Evolutionary conservation across 2,329 filamentous ascomycete genomes (phyloP).

Genomic region (Diaporthe citriasiana): DNA sequence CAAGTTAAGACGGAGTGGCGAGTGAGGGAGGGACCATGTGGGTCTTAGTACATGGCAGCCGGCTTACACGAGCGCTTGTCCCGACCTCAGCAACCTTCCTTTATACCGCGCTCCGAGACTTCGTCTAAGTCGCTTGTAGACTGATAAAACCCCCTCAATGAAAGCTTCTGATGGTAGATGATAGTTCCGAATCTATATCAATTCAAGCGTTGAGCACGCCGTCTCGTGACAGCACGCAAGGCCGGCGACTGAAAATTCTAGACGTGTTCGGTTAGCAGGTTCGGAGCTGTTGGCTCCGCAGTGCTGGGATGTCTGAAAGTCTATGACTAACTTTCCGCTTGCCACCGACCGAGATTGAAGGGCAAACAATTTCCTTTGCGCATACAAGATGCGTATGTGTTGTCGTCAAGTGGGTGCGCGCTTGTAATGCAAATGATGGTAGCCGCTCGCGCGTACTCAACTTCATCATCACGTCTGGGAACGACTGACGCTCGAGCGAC

Average conservation of each 20-base stretch:
- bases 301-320: slow-evolving; percentile 16
- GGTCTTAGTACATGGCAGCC: not conserved
- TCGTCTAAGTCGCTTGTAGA: not conserved
- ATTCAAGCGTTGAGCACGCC: not conserved
- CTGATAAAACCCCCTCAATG: not conserved
- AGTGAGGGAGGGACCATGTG: not conserved
- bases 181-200: not conserved
- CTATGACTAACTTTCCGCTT: not conserved
- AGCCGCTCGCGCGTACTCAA: too few species aligned
- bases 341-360: not conserved
- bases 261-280: not conserved
- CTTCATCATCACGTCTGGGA: too few species aligned
- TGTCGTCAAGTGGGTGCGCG: not conserved
- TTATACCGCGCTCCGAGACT: not conserved
- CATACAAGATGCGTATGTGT: not conserved
- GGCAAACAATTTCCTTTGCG: not conserved
- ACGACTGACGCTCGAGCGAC: not conserved
- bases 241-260: not conserved
- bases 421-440: not conserved
- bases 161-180: not conserved
- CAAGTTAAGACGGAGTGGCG: not conserved
- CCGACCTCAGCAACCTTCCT: not conserved
- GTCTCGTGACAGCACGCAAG: not conserved
- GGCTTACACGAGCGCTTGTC: not conserved
- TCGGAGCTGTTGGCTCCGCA: slow-evolving; percentile 27